Evolutionary conservation across 805 yeast genomes (phyloP), one percentile per base, ranked within the genome.

Genomic region (Kregervanrija delftensis): DNA sequence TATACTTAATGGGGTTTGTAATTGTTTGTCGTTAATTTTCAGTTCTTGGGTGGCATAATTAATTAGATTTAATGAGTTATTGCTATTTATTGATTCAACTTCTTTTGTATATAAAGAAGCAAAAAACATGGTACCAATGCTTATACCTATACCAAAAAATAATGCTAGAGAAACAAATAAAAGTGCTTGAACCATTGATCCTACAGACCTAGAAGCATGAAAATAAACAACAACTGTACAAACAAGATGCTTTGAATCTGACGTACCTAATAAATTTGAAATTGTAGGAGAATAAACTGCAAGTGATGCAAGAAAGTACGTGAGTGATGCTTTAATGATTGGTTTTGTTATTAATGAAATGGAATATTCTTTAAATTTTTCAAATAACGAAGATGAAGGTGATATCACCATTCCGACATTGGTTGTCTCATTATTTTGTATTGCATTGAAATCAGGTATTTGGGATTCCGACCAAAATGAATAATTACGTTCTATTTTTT

Each of bases 181-280:
- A 13, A 83, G 60, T 11, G 89, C 80, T 57, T 86, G 88, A 48
- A 79, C 74, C 91, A 86, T 86, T 14, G 86, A 77, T 0, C 96
- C 96, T 45, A 77, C 75, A 0, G 93, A 74, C 40, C 95, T 63
- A 1, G 90, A 75, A 0, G 95, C 88, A 57, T 86, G 93, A 67
- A 87, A 86, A 61, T 87, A 87, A 2, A 86, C 93, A 1, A 86
- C 83, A 9, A 83, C 83, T 0, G 95, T 87, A 34, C 95, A 88
- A 3, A 83, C 80, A 50, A 85, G 74, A 66, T 86, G 96, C 59
- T 86, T 86, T 10, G 84, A 78, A 61, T 84, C 90, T 22, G 85
- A 72, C 33, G 64, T 59, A 0, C 95, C 95, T 37, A 85, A 58
- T 2, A 78, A 48, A 13, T 61, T 53, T 10, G 80, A 71, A 39